A percentile compares a stretch with the other conserved stretches of the same genome.
Conservation (phyloP, 2,329 filamentous ascomycete genomes). For the Sclerotinia spermophila region DNA sequence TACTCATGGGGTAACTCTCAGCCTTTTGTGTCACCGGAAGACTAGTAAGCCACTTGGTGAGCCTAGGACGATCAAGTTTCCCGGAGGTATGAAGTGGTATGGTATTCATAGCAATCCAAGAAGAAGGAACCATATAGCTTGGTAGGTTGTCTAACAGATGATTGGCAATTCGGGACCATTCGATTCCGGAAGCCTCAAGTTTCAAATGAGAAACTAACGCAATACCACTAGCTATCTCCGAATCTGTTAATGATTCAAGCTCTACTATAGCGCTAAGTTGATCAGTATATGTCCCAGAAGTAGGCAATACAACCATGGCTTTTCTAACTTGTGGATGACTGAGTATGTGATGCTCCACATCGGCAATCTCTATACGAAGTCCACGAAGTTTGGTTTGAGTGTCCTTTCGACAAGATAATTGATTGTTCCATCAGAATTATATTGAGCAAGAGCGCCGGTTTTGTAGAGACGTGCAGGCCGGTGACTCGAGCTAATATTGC, state of each 20-base stretch:
- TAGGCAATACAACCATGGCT: slow-evolving; percentile 9
- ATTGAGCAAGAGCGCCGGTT: slow-evolving; percentile 41
- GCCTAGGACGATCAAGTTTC: slow-evolving; percentile 39
- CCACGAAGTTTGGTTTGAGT: slow-evolving; percentile 14
- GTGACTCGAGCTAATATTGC: not conserved
- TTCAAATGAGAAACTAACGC: not conserved
- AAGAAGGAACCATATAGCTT: slow-evolving; percentile 38
- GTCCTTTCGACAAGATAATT: slow-evolving; percentile 9
- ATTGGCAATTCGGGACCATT: not conserved
- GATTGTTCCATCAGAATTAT: slow-evolving; percentile 16
- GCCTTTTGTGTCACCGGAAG: not conserved
- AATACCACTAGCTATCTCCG: not conserved
- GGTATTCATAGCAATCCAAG: slow-evolving; percentile 34
- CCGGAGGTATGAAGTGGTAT: slow-evolving; percentile 37
- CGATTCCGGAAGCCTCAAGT: not conserved
- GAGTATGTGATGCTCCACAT: slow-evolving; percentile 17
- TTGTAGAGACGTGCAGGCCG: slow-evolving; percentile 51
- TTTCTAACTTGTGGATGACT: slow-evolving; percentile 15
- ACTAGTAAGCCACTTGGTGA: slow-evolving; percentile 23
- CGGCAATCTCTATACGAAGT: slow-evolving; percentile 13
- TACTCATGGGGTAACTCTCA: not conserved
- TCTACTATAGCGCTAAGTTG: slow-evolving; percentile 9
- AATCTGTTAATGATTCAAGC: not conserved
- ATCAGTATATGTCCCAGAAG: not conserved
- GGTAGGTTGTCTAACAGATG: slow-evolving; percentile 27